Evolutionary conservation across 192 early-diverging fungal species (phyloP).

Genomic region (Ambispora gerdemannii): DNA sequence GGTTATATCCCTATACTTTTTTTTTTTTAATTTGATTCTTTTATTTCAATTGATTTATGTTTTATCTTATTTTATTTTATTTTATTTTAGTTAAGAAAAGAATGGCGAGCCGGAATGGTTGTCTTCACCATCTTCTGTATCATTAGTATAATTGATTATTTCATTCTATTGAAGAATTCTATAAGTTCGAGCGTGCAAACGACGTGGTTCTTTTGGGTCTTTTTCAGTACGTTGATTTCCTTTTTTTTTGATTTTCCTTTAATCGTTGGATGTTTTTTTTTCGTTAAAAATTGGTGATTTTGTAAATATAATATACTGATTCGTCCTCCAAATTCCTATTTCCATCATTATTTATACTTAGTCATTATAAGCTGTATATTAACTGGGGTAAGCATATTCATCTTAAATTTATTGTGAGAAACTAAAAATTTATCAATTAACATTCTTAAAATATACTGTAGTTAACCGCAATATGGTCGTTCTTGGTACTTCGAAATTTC

Average conservation of each 20-base stretch:
- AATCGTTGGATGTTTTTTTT: not conserved
- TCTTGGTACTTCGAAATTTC: not conserved
- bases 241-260: too few relatives aligned
- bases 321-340: too few relatives aligned
- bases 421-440: not conserved
- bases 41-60: not conserved
- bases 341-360: too few relatives aligned
- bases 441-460: not conserved
- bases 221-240: not conserved
- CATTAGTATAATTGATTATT: slow-evolving; percentile 9
- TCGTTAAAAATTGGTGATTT: not conserved
- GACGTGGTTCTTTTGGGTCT: slow-evolving; percentile 11
- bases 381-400: not conserved
- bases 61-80: not conserved
- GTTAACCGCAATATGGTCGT: not conserved
- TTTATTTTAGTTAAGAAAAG: slow-evolving; percentile 11
- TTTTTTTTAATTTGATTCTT: not conserved
- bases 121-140: slow-evolving; percentile 13
- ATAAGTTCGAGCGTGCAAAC: not conserved
- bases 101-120: slow-evolving; percentile 16
- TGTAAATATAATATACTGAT: not conserved
- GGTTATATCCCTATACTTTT: not conserved
- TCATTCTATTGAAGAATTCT: not conserved
- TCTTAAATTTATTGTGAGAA: not conserved
- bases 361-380: not conserved